phyloP scores from a whole-genome alignment of 2,329 filamentous ascomycete genomes.

The Catunica adiposa region DNA sequence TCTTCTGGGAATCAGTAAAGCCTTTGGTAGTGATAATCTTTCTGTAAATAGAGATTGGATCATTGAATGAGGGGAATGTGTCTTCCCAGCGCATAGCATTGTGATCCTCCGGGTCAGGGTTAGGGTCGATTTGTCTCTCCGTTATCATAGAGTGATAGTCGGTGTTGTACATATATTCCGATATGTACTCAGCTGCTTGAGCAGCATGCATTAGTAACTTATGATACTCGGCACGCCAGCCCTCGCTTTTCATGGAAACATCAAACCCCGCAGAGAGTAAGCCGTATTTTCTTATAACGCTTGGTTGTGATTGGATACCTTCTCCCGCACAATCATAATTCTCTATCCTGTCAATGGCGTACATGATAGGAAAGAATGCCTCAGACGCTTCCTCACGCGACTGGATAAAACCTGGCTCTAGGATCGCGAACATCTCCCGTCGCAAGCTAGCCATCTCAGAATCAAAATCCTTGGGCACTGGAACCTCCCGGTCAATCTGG shows the following conservation, averaged over 20 bases:
- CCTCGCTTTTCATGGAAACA: conserved; percentile 57
- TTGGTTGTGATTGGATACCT: conserved; percentile 10
- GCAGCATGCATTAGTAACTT: conserved; percentile 65
- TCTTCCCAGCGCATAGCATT: conserved; percentile 38
- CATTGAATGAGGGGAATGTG: conserved; percentile 49
- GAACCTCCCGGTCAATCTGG: conserved; percentile 10
- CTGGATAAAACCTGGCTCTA: conserved; percentile 8
- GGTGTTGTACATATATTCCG: conserved; percentile 52
- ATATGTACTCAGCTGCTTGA: conserved; percentile 61
- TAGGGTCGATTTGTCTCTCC: conserved; percentile 47
- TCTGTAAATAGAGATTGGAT: conserved; percentile 64
- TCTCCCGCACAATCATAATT: conserved; percentile 11
- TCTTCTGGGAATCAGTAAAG: conserved; percentile 59
- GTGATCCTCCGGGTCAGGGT: conserved; percentile 40
- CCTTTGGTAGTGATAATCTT: conserved; percentile 67
- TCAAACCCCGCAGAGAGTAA: conserved; percentile 34
- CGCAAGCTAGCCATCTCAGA: neutral
- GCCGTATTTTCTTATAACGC: conserved; percentile 8
- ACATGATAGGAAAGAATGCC: conserved; percentile 3
- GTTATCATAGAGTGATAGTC: conserved; percentile 45
- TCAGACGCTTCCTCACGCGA: conserved; percentile 2
- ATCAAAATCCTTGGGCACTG: conserved; percentile 12
- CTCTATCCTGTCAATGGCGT: conserved; percentile 10
- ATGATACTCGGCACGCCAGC: conserved; percentile 76
- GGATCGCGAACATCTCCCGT: conserved; percentile 6